Percentiles rank a stretch among this genome's conserved stretches.
Evolutionary conservation across 148 eudicot species (phyloP).

Genomic region (Camellia granthamiana): DNA sequence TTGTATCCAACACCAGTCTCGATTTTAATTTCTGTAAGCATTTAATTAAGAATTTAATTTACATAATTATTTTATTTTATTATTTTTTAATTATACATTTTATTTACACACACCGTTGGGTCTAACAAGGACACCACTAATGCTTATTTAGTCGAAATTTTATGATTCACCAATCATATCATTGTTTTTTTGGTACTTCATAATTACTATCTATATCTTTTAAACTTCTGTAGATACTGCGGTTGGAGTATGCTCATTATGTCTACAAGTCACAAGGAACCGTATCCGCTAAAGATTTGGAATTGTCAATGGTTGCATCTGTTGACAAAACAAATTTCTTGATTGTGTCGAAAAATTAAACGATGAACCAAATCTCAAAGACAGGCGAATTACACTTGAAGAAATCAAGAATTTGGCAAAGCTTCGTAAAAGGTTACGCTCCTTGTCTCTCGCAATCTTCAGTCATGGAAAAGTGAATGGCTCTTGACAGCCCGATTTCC

Average conservation of each 20-base stretch:
- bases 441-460: not conserved
- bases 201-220: not conserved
- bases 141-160: no score
- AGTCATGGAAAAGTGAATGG: slow-evolving; percentile 72
- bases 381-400: slow-evolving; percentile 51
- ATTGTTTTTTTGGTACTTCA: no score
- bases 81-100: no score
- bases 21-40: no score
- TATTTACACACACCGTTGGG: no score
- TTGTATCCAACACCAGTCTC: no score
- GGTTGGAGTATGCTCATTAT: slow-evolving; percentile 76
- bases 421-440: no score
- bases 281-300: slow-evolving; percentile 79
- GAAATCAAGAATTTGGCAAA: slow-evolving; percentile 44
- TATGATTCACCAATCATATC: no score
- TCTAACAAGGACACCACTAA: no score
- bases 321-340: slow-evolving; percentile 73
- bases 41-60: no score
- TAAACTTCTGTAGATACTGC: slow-evolving; percentile 38
- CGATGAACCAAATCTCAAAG: slow-evolving; percentile 43
- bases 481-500: slow-evolving; percentile 59
- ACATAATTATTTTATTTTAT: no score
- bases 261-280: slow-evolving; percentile 61
- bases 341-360: slow-evolving; percentile 58
- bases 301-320: slow-evolving; percentile 82